These are phyloP conservation scores for Sindora glabra DNA, from an alignment of 306 rosid species.

Conservation along the genomic window DNA sequence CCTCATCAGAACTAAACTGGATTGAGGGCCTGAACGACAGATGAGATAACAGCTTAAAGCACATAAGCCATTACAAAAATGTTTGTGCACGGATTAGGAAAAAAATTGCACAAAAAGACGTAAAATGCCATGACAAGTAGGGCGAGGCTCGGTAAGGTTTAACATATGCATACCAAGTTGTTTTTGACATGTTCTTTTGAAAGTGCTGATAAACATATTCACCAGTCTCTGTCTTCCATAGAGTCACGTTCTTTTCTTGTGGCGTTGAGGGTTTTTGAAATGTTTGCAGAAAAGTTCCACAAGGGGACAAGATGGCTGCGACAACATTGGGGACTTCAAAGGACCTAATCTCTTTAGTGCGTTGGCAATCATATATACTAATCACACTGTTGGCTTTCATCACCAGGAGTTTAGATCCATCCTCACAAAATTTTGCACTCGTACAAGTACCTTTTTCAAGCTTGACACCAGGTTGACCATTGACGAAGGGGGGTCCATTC, in stretches of 20 bases:
- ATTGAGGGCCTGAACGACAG: conserved; percentile 61
- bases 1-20: conserved; percentile 73
- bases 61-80: not conserved
- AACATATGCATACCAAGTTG: conserved; percentile 45
- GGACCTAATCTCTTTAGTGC: conserved; percentile 49
- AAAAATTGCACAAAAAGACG: not conserved
- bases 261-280: conserved; percentile 62
- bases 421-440: conserved; percentile 58
- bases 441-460: conserved; percentile 54
- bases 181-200: conserved; percentile 65
- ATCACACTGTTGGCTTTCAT: conserved; percentile 46
- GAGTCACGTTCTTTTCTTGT: conserved; percentile 62
- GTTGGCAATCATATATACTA: conserved; percentile 42
- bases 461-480: conserved; percentile 51
- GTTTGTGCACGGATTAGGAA: not conserved
- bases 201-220: conserved; percentile 50
- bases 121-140: not conserved
- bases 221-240: conserved; percentile 64
- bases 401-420: conserved; percentile 69
- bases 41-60: not conserved
- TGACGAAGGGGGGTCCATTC: conserved; percentile 72
- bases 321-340: conserved; percentile 54
- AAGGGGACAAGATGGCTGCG: conserved; percentile 62
- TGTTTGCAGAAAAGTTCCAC: conserved; percentile 69
- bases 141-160: no score